Evolutionary conservation across 2,329 filamentous ascomycete genomes (phyloP).

Genomic region (Davidsoniella virescens): DNA sequence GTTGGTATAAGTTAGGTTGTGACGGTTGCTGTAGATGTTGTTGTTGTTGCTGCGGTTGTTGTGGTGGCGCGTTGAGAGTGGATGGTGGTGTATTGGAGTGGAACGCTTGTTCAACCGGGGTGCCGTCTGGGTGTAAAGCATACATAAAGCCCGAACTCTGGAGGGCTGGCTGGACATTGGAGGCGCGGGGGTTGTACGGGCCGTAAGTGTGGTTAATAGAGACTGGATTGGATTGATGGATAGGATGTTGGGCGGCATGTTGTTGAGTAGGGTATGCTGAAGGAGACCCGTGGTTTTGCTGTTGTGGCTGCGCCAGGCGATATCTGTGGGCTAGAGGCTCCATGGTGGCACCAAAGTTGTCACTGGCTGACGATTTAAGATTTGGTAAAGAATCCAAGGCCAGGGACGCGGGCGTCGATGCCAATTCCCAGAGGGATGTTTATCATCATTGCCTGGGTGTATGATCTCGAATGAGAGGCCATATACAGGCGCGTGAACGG

Average conservation of each 20-base stretch:
- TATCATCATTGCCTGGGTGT: slow-evolving; percentile 8
- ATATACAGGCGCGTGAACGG: neutral
- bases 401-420: slow-evolving; percentile 12
- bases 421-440: slow-evolving; percentile 6
- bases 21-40: too few relatives aligned
- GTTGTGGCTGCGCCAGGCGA: slow-evolving; percentile 9
- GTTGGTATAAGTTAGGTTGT: neutral
- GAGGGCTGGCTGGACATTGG: neutral
- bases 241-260: neutral
- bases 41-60: too few relatives aligned
- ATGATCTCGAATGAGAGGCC: neutral
- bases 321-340: slow-evolving; percentile 5
- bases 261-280: neutral
- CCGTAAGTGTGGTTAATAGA: neutral
- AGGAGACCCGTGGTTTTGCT: slow-evolving; percentile 1
- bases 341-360: slow-evolving; percentile 5
- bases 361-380: neutral
- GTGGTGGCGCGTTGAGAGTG: too few relatives aligned
- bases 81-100: neutral
- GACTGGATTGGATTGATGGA: neutral
- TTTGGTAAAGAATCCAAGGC: slow-evolving; percentile 3
- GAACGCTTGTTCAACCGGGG: neutral
- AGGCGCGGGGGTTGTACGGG: neutral
- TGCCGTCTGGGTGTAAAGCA: too few relatives aligned
- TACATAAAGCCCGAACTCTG: too few relatives aligned